Conservation (phyloP, 2,329 filamentous ascomycete species). For the Arthrobotrys megalospora region DNA sequence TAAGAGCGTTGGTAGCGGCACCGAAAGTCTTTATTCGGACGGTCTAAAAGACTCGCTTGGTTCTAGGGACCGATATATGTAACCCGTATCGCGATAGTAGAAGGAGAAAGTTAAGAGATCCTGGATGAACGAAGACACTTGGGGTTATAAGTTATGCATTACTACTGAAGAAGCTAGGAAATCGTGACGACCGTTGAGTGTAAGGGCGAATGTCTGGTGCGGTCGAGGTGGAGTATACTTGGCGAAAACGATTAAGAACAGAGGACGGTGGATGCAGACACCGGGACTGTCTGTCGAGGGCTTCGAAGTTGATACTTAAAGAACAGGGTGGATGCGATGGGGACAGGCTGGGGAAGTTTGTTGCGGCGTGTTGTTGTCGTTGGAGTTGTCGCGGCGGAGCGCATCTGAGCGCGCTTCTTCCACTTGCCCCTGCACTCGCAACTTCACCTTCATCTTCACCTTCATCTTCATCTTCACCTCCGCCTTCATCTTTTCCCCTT, state of each 20-base stretch:
- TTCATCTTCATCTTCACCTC: background rate
- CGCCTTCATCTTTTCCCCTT: background rate
- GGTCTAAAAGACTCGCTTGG: background rate
- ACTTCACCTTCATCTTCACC: background rate
- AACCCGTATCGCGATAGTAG: background rate
- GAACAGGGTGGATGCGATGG: conserved; percentile 25
- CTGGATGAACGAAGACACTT: background rate
- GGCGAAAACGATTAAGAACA: background rate
- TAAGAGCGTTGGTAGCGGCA: background rate
- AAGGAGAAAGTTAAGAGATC: background rate
- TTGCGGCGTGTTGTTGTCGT: conserved; percentile 29
- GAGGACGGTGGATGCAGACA: background rate
- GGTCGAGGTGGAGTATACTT: background rate
- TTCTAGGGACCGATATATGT: background rate
- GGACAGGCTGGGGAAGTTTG: conserved; percentile 6
- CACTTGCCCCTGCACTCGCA: background rate
- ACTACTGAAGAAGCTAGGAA: background rate
- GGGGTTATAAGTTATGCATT: background rate
- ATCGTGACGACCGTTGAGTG: background rate
- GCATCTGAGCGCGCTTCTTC: conserved; percentile 6
- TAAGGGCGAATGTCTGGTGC: background rate
- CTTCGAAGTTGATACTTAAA: background rate
- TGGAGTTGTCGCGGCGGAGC: conserved; percentile 8
- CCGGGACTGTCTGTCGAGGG: background rate
- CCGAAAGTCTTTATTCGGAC: background rate